Evolutionary conservation across 768 basidiomycete genomes (phyloP), one percentile per base, ranked within the genome.

Genomic region (Boletus sp.): DNA sequence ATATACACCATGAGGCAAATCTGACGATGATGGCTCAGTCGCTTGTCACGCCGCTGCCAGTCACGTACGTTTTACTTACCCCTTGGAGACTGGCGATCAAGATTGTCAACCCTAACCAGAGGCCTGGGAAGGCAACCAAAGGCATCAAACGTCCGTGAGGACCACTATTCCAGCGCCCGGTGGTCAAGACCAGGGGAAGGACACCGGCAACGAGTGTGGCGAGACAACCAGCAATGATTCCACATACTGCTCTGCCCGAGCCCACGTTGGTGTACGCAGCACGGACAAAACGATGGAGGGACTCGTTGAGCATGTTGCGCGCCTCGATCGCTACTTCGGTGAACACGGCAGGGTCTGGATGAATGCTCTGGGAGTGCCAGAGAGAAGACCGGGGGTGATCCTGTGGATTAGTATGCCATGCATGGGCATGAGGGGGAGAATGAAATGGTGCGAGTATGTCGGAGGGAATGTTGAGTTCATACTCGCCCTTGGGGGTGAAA

Each of bases 1-100:
- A 90, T 64, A 64, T 90, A 91, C 6, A 91, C 81, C 64, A 87
- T 88, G 51, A 90, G 65, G 65, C 89, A 91, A 11, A 80, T 66
- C 79, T 70, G 2, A 34, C 3, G 3, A 70, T 33, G 37, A 48
- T 15, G 37, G 37, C 29, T 47, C n/a, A 63, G 42, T n/a, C 19
- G 29, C 17, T 19, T 15, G 39, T 39, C 34, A 32, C 11, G 27
- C 25, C n/a, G 19, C 8, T 13, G 6, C 7, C 35, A 37, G 17
- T 10, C 27, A 44, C 27, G 39, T 9, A 39, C 10, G 23, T 30
- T 7, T 46, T 13, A 63, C 77, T 63, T 55, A 90, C 82, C 5
- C 88, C 88, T 56, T 88, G 79, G 34, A 89, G 59, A 47, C 85
- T 84, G 4, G 83, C 77, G 5, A 89, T 55, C 15, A 88, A 60